Evolutionary conservation across 345 rosid genomes (phyloP).

Genomic region (Syzygium grande): DNA sequence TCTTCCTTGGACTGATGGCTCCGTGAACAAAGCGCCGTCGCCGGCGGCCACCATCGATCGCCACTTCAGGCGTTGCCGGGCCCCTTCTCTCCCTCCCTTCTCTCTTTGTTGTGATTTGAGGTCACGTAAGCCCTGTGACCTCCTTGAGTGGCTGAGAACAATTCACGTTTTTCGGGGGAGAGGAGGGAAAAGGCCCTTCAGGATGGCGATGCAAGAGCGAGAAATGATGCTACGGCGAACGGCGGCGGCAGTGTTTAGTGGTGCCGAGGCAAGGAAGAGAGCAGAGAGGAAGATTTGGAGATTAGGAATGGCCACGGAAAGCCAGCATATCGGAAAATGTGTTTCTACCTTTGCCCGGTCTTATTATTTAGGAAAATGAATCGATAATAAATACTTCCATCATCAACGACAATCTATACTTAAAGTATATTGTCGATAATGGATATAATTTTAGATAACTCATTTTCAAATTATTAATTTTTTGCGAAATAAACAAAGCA

Average conservation of each 20-base stretch:
- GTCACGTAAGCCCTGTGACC: no score
- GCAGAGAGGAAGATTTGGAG: not conserved
- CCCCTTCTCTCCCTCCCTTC: not conserved
- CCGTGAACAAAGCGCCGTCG: fast-evolving
- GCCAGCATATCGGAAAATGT: not conserved
- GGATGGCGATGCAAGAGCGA: not conserved
- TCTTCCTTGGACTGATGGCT: not conserved
- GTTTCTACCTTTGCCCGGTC: not conserved
- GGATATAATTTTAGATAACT: not conserved
- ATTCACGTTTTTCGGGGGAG: not conserved
- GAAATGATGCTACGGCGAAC: not conserved
- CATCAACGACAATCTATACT: not conserved
- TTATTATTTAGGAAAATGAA: not conserved
- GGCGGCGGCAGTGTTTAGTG: not conserved
- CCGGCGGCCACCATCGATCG: not conserved
- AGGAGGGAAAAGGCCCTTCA: not conserved
- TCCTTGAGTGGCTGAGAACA: no score
- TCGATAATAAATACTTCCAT: not conserved
- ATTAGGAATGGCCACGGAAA: not conserved
- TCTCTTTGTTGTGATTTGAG: no score
- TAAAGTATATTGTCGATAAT: not conserved
- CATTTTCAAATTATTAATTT: not conserved
- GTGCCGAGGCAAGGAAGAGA: not conserved
- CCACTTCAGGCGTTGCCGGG: not conserved
- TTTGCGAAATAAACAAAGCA: fast-evolving